A percentile compares a stretch with the other conserved stretches of the same genome.
Conservation (phyloP, 73 alveolate genomes). For the Tetrahymena thermophila region DNA sequence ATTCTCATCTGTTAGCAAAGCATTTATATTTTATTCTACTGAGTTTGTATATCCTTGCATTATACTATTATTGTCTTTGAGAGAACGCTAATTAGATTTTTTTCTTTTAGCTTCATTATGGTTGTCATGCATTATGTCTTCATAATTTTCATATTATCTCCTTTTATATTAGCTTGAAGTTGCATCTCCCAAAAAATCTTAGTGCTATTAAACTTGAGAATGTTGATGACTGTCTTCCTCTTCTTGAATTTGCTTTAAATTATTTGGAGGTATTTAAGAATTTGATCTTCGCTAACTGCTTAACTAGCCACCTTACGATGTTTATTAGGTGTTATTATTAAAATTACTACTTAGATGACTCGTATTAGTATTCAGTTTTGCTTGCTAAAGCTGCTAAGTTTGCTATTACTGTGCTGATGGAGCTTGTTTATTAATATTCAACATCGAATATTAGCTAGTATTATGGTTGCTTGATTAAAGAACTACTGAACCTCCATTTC, state of each 20-base stretch:
- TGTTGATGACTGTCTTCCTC: neutral
- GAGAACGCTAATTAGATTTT: neutral
- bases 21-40: neutral
- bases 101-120: neutral
- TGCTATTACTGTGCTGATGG: neutral
- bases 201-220: neutral
- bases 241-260: neutral
- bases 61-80: neutral
- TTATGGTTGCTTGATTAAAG: neutral
- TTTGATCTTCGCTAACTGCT: neutral
- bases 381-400: neutral
- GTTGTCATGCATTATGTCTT: neutral
- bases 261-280: neutral
- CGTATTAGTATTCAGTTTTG: neutral
- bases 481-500: neutral
- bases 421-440: neutral
- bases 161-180: neutral
- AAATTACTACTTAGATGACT: neutral
- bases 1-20: neutral
- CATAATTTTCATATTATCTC: neutral
- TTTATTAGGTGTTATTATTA: neutral
- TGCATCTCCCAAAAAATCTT: neutral
- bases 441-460: neutral
- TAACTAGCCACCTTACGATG: neutral
- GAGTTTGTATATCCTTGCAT: neutral